Base-by-base conservation (phyloP, 1,139 yeast genomes). In the Sugiyamaella sp. region DNA sequence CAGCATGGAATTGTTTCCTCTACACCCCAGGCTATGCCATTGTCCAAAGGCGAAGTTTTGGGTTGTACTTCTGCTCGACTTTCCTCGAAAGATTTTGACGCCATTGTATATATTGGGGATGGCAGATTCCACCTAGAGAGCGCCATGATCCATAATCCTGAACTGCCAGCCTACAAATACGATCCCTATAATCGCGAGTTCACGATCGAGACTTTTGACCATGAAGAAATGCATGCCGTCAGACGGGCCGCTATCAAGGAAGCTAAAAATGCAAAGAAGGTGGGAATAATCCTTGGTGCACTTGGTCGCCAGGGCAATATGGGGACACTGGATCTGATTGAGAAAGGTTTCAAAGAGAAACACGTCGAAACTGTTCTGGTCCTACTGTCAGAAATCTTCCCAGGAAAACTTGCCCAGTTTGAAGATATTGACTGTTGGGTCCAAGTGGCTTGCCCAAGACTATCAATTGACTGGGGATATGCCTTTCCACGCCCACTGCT, bases 391-490 rank as follows among this genome's bases (percentile, higher is more conserved):
- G 99, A 93, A 68, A 89, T 93, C 10, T 90, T 93, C 71, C 99
- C 99, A 0, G 88, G 84, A 52, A 93, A 93, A 65, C 74, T 93
- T 38, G 86, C 97, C n/a, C 86, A 87, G 85, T 93, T 93, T 72
- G 91, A 89, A 63, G 95, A 89, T 65, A 82, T 93, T 19, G 99
- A 93, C 71, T 96, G 91, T 4, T 93, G 95, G 78, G 87, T 93
- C 17, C 99, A 93, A 70, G 97, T 93, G 2, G 99, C 99, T 0
- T 93, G 99, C 68, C 99, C 99, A 0, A 76, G 99, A 62, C 75
- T 93, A 51, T 89, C 97, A 1, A 93, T 93, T 43, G 99, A 93
- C 69, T 93, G 99, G 99, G 99, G 99, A 0, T 93, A 95, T 68
- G 99, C 99, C 0, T 93, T 93, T 67, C 83, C 85, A 55, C 88